Conservation (phyloP, 768 basidiomycete genomes). For the Lactifluus rugatus region DNA sequence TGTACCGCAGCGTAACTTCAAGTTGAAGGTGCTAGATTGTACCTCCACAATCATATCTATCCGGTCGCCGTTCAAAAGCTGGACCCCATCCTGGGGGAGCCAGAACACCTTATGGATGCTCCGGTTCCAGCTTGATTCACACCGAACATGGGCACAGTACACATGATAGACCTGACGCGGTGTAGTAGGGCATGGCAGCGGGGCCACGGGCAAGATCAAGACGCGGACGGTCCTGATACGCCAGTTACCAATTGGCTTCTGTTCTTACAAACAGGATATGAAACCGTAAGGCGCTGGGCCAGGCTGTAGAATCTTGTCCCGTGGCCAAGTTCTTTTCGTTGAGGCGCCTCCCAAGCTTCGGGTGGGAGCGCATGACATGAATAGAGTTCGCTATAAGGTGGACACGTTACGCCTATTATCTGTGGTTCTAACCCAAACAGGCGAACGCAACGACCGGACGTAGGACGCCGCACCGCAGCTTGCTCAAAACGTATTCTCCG, state of each 20-base stretch:
- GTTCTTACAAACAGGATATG: constrained; percentile 3
- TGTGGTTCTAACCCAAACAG: constrained; percentile 11
- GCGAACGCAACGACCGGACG: not conserved
- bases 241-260: constrained; percentile 10
- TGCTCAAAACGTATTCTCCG: constrained; percentile 4
- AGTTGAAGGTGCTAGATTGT: not conserved
- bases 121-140: not conserved
- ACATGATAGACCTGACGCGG: not conserved
- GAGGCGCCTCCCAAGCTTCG: not conserved
- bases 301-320: not conserved
- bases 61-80: not conserved
- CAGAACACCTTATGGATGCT: not conserved
- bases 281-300: constrained; percentile 3
- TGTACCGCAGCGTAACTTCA: not conserved
- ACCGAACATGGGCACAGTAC: not conserved
- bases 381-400: constrained; percentile 5
- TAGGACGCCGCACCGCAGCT: not conserved
- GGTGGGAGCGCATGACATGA: not conserved
- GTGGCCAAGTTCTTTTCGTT: not conserved
- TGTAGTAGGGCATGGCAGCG: not conserved
- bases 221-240: not conserved
- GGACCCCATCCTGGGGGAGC: not conserved
- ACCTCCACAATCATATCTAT: not conserved
- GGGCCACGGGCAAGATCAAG: not conserved
- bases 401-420: not conserved